Base-by-base conservation (phyloP, 495 filamentous ascomycete genomes). In the Aspergillus conjunctus region DNA sequence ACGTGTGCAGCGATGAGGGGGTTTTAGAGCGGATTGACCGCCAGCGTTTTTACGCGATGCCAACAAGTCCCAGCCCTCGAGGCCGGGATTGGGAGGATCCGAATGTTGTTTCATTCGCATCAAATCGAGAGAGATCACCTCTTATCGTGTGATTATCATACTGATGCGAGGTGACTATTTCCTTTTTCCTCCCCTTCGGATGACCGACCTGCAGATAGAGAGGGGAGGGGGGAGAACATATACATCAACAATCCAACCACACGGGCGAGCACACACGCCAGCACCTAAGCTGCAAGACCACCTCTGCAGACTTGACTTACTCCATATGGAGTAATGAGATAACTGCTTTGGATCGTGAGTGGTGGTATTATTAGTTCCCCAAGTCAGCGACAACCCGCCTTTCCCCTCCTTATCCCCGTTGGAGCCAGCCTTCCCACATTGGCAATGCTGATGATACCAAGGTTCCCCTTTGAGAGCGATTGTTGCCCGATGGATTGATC, bases 1-100 rank as follows among this genome's bases (percentile, higher is more conserved):
- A 75, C 74, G 75, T 76, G 70, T 70, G 68, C 72, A 71, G 63
- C 59, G 51, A 60, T 73, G 66, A 70, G 68, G 69, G 68, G 68
- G 65, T n/a, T 17, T 58, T 51, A 46, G 34, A 11, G 51, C 30
- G 43, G 50, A 54, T 58, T 66, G 65, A 67, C 64, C 63, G 58
- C 64, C 70, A 65, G 56, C 67, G 26, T 60, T 59, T 52, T 59
- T 52, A 34, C 50, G 17, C 54, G 60, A 60, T 51, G 62, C 58
- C 43, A 61, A 41, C 58, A 52, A 26, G 49, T 48, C 17, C 21
- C 43, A 31, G 48, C 26, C 37, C 49, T 14, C 8, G 26, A 14
- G 17, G 30, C 49, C 15, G 49, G 30, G 49, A 51, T 51, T 51
- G 49, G 49, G 26, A 32, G 30, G 8, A 8, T 3, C 26, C 14